A percentile compares a stretch with the other conserved stretches of the same genome.
Conservation (phyloP, 2,329 filamentous ascomycete genomes). For the Trichoderma arundinaceum region DNA sequence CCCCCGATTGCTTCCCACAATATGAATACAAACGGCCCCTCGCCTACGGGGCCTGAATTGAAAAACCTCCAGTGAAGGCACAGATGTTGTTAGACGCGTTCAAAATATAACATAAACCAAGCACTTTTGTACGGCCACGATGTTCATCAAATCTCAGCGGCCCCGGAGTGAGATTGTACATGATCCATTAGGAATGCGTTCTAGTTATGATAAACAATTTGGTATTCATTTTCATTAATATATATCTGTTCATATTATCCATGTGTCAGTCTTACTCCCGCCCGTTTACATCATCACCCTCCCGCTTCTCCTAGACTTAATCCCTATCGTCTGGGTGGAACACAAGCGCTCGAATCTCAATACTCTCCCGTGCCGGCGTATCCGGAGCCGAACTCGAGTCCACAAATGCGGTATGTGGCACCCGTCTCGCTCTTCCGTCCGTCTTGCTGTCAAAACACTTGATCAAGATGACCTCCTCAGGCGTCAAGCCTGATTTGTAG, state of each 20-base stretch:
- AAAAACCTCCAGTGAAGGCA: too few species aligned
- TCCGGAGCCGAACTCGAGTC: conserved; percentile 49
- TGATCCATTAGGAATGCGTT: too few species aligned
- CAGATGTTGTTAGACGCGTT: too few species aligned
- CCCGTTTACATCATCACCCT: not conserved
- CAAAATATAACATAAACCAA: too few species aligned
- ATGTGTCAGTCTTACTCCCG: too few species aligned
- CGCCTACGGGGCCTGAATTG: too few species aligned
- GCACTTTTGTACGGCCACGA: too few species aligned
- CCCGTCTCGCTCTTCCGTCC: conserved; percentile 58
- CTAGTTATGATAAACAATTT: too few species aligned
- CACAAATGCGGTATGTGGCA: conserved; percentile 62
- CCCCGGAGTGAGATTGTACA: too few species aligned
- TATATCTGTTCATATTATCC: not conserved
- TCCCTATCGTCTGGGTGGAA: conserved; percentile 53
- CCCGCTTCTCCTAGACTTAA: conserved; percentile 28
- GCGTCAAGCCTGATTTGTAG: conserved; percentile 57
- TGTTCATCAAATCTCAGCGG: too few species aligned
- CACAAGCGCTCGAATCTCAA: conserved; percentile 61
- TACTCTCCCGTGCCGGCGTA: conserved; percentile 61
- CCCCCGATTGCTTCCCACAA: too few species aligned
- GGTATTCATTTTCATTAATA: not conserved
- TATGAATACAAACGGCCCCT: too few species aligned
- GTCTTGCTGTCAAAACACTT: conserved; percentile 66
- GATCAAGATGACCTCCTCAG: conserved; percentile 62